phyloP scores from a whole-genome alignment of 305 asterid genomes.

The Solanum hybrid region DNA sequence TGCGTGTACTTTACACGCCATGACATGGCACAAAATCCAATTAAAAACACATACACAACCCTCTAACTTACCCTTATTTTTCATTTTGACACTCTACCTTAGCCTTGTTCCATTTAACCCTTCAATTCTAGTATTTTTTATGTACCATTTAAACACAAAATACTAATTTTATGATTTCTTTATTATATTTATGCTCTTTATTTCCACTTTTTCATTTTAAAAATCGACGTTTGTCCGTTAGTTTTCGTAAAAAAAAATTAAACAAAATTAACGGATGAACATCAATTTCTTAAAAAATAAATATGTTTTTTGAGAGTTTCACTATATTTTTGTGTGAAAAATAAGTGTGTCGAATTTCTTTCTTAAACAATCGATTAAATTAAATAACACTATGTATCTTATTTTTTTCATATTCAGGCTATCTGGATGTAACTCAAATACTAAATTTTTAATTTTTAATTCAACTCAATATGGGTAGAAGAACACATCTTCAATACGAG shows the following conservation, averaged over 20 bases:
- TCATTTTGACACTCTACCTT: neutral
- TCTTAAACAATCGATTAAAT: neutral
- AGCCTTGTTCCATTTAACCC: neutral
- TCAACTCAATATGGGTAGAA: neutral
- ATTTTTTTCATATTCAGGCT: neutral
- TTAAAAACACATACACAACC: neutral
- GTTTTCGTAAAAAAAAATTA: no score
- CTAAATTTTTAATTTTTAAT: no score
- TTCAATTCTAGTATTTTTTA: neutral
- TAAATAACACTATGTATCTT: neutral
- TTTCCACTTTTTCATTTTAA: neutral
- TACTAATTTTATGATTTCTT: neutral
- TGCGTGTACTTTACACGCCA: neutral
- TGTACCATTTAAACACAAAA: neutral
- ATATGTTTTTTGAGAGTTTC: neutral
- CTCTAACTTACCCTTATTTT: no score
- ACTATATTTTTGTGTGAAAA: neutral
- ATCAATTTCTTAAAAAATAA: neutral
- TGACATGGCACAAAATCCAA: neutral
- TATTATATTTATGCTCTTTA: neutral
- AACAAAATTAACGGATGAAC: neutral
- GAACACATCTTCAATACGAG: neutral
- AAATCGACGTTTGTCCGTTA: neutral
- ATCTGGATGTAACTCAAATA: neutral
- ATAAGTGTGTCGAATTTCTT: neutral